Evolutionary conservation across 1,284 basidiomycete genomes (phyloP).

Genomic region (Calocybe gambosa): DNA sequence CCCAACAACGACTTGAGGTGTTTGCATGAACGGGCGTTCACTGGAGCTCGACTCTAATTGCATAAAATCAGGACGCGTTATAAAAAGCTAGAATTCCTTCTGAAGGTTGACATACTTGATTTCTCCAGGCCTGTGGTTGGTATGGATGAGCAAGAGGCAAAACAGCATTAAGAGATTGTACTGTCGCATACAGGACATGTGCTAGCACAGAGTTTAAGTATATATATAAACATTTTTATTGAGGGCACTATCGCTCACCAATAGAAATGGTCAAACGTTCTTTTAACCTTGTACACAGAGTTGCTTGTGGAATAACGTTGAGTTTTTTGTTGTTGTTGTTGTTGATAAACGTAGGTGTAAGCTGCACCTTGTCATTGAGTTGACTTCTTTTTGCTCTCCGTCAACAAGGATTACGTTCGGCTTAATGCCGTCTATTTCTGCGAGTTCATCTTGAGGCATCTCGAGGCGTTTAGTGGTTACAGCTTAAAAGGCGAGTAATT

Average conservation of each 20-base stretch:
- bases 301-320: conserved; percentile 23
- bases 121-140: conserved; percentile 38
- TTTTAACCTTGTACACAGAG: conserved; percentile 44
- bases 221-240: no score
- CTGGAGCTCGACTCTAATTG: conserved; percentile 35
- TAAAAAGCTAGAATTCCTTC: no score
- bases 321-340: not conserved
- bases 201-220: conserved; percentile 24
- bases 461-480: no score
- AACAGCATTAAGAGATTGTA: not conserved
- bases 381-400: conserved; percentile 38
- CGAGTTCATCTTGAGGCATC: conserved; percentile 31
- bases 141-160: conserved; percentile 2
- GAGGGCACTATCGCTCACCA: no score
- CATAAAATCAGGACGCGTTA: not conserved
- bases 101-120: conserved; percentile 29
- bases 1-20: conserved; percentile 55
- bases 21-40: conserved; percentile 56
- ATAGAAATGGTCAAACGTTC: conserved; percentile 51
- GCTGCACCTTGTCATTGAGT: conserved; percentile 34
- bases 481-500: no score
- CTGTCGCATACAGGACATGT: conserved; percentile 35
- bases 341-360: not conserved
- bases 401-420: conserved; percentile 36
- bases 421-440: conserved; percentile 39